These are phyloP conservation scores for Fusarium protoensiforme DNA, from an alignment of 2,329 filamentous ascomycete genomes.

Conservation along the genomic window DNA sequence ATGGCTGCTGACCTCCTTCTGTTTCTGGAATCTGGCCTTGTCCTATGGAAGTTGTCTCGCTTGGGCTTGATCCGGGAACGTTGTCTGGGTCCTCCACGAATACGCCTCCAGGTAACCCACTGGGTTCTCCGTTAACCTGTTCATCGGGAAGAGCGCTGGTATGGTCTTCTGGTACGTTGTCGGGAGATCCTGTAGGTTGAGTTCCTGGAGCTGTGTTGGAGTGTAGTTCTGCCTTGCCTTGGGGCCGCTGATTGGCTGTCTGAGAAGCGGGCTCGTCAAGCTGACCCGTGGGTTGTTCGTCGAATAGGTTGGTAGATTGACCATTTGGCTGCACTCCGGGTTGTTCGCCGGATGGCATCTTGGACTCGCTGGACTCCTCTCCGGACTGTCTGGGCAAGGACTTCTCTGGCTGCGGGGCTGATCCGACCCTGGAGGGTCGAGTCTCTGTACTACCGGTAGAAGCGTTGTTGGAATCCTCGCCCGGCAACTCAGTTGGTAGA, in stretches of 20 bases:
- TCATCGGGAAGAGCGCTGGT: neutral
- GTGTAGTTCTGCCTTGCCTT: neutral
- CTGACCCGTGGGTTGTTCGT: neutral
- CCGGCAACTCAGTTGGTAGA: neutral
- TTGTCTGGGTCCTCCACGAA: slow-evolving; percentile 18
- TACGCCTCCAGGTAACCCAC: slow-evolving; percentile 13
- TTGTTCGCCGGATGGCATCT: neutral
- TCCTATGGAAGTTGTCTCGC: neutral
- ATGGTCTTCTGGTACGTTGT: neutral
- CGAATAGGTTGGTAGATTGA: neutral
- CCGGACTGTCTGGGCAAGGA: neutral
- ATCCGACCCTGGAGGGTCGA: neutral
- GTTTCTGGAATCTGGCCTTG: neutral
- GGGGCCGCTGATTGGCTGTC: neutral
- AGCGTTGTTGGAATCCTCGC: neutral
- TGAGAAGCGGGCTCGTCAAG: neutral
- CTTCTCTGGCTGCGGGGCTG: neutral
- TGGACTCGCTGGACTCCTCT: neutral
- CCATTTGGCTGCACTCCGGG: neutral
- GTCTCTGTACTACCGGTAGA: neutral
- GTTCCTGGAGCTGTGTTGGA: neutral
- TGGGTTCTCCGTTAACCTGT: neutral
- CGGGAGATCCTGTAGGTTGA: neutral
- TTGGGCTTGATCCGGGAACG: neutral
- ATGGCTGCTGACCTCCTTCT: neutral